Percentiles rank a stretch among this genome's conserved stretches.
These are phyloP conservation scores for Ceratocystis cacaofunesta DNA, from an alignment of 2,329 filamentous ascomycete species.

Conservation along the genomic window DNA sequence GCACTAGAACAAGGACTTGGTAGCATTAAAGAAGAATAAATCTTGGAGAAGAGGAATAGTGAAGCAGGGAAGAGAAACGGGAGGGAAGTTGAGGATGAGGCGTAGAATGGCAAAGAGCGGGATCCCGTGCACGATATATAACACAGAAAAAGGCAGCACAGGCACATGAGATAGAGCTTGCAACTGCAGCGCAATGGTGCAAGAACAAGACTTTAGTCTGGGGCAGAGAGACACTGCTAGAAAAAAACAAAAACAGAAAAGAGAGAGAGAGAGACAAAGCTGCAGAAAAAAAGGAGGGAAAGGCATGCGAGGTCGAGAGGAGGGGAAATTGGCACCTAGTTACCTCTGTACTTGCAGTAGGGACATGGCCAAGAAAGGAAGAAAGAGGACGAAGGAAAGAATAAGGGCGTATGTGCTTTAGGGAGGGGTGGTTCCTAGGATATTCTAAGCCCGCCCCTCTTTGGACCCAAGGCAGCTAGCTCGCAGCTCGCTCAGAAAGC, in stretches of 20 bases:
- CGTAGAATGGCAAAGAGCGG: background rate
- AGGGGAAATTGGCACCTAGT: conserved; percentile 16
- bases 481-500: background rate
- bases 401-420: background rate
- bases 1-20: conserved; percentile 1
- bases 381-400: background rate
- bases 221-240: background rate
- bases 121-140: conserved; percentile 13
- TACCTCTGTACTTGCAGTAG: background rate
- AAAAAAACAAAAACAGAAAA: background rate
- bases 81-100: background rate
- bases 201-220: background rate
- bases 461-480: background rate
- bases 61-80: background rate
- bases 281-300: background rate
- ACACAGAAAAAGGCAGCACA: background rate
- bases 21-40: background rate
- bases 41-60: background rate
- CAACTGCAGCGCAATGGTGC: background rate
- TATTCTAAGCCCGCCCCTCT: background rate
- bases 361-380: background rate
- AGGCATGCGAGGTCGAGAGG: conserved; percentile 14
- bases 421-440: background rate
- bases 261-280: background rate
- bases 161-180: background rate